Percentiles rank a stretch among this genome's conserved stretches.
Evolutionary conservation across 257 asterid species (phyloP).

Genomic region (Phtheirospermum japonicum): DNA sequence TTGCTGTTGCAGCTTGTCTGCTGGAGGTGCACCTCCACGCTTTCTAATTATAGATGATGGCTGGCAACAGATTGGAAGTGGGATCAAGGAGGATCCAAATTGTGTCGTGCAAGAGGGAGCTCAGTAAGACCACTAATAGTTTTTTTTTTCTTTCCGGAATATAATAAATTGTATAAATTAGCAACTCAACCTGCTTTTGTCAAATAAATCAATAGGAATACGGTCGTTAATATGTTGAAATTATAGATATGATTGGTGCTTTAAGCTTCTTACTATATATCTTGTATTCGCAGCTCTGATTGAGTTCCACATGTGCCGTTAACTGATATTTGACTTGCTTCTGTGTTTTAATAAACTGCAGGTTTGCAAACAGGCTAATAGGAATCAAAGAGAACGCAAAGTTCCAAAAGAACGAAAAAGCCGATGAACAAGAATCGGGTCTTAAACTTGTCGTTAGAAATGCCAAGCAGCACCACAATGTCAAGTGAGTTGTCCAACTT

Average conservation of each 20-base stretch:
- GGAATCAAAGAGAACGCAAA: constrained; percentile 85
- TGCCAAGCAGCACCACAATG: constrained; percentile 61
- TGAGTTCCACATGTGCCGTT: not conserved
- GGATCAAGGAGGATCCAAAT: constrained; percentile 46
- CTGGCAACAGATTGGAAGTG: constrained; percentile 95
- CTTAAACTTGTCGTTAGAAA: constrained; percentile 63
- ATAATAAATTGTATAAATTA: too few species aligned
- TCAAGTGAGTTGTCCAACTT: constrained; percentile 45
- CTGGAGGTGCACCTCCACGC: constrained; percentile 87
- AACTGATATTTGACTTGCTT: not conserved
- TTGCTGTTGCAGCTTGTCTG: constrained; percentile 62
- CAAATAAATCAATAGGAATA: too few species aligned
- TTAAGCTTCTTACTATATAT: too few species aligned
- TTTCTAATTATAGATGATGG: constrained; percentile 96
- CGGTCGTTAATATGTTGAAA: too few species aligned
- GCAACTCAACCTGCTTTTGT: not conserved
- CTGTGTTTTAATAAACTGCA: constrained; percentile 26
- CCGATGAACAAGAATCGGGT: constrained; percentile 54
- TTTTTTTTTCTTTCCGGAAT: not conserved
- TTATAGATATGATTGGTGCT: not conserved
- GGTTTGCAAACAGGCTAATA: constrained; percentile 83
- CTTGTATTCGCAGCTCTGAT: too few species aligned
- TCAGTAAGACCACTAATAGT: constrained; percentile 38
- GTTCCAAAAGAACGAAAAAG: constrained; percentile 55
- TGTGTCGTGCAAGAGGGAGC: constrained; percentile 94